These are phyloP conservation scores for Alternaria postmessia DNA, from an alignment of 2,329 filamentous ascomycete genomes.

Conservation along the genomic window DNA sequence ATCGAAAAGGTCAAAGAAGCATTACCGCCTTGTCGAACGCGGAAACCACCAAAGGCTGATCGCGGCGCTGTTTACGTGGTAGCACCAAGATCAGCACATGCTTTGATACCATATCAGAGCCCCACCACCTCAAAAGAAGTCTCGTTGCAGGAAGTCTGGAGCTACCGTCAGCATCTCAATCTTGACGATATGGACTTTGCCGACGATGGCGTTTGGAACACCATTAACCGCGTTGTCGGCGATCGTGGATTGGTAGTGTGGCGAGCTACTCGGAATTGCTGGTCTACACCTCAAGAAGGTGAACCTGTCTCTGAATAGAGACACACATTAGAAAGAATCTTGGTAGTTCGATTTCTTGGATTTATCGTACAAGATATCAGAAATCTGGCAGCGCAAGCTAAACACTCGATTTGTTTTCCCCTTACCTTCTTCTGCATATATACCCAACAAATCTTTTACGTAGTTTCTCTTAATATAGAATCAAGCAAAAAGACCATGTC, in stretches of 20 bases:
- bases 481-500: background rate
- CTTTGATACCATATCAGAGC: slow-evolving; percentile 65
- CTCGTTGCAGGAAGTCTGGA: slow-evolving; percentile 74
- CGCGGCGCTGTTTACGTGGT: slow-evolving; percentile 68
- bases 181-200: slow-evolving; percentile 82
- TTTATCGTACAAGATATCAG: background rate
- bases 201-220: slow-evolving; percentile 77
- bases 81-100: slow-evolving; percentile 75
- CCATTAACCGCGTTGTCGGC: slow-evolving; percentile 70
- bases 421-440: slow-evolving; percentile 5
- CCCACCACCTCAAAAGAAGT: slow-evolving; percentile 53
- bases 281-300: slow-evolving; percentile 17
- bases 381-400: slow-evolving; percentile 3
- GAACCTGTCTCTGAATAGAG: background rate
- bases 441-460: slow-evolving; percentile 5
- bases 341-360: background rate
- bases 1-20: slow-evolving; percentile 65
- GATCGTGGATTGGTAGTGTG: slow-evolving; percentile 57
- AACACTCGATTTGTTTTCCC: background rate
- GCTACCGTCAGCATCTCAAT: slow-evolving; percentile 72
- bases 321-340: background rate
- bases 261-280: slow-evolving; percentile 53
- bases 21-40: slow-evolving; percentile 58
- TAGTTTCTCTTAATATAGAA: background rate
- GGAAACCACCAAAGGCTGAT: slow-evolving; percentile 50